These are phyloP conservation scores for Aspergillus viridinutans DNA, from an alignment of 2,329 filamentous ascomycete genomes.

Conservation along the genomic window DNA sequence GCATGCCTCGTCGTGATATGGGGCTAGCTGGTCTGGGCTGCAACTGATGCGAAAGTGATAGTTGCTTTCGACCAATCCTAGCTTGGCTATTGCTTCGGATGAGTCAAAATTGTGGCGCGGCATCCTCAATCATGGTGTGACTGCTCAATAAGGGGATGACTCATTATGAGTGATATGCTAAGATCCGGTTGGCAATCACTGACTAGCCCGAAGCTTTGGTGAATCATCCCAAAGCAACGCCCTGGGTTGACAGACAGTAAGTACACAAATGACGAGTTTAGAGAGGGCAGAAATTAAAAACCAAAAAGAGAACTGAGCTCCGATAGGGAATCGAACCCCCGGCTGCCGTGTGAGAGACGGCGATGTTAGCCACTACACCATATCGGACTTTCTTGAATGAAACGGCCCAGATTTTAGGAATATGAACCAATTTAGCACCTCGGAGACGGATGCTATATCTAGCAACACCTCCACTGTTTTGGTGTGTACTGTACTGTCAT, in stretches of 20 bases:
- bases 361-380: slow-evolving; percentile 22
- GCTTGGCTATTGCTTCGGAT: not conserved
- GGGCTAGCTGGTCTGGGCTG: not conserved
- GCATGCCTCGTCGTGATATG: not conserved
- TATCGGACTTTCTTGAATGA: slow-evolving; percentile 2
- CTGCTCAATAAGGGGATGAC: not conserved
- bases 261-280: not conserved
- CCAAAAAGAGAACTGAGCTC: slow-evolving; percentile 5
- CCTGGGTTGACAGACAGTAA: not conserved
- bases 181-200: not conserved
- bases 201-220: not conserved
- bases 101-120: not conserved
- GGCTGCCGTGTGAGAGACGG: slow-evolving; percentile 25
- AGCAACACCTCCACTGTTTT: no score
- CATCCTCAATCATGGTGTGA: not conserved
- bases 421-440: no score
- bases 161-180: not conserved
- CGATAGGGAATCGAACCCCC: slow-evolving; percentile 25
- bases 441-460: no score
- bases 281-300: not conserved
- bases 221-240: not conserved
- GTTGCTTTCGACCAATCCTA: not conserved
- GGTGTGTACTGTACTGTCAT: not conserved
- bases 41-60: not conserved
- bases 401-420: no score